These are phyloP conservation scores for Yarrowia yakushimensis DNA, from an alignment of 805 yeast genomes.

Conservation along the genomic window DNA sequence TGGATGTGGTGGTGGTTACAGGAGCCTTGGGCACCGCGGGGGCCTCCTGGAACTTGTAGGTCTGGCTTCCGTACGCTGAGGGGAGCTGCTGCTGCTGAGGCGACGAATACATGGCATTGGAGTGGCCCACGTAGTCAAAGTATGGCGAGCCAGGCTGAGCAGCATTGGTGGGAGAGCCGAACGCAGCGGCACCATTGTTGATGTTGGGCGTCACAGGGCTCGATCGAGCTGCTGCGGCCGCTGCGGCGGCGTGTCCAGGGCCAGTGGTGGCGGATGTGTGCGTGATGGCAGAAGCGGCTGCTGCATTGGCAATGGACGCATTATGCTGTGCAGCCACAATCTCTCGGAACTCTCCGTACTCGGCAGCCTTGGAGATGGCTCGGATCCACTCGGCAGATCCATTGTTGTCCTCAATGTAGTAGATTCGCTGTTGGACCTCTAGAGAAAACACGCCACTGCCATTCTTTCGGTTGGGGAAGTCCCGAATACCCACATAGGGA, in stretches of 20 bases:
- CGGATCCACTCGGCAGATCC: slow-evolving; percentile 38
- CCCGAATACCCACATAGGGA: slow-evolving; percentile 38
- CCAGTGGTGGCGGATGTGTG: neutral
- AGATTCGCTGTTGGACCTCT: slow-evolving; percentile 37
- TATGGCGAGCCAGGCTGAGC: slow-evolving; percentile 17
- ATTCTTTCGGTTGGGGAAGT: slow-evolving; percentile 35
- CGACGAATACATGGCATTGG: slow-evolving; percentile 9
- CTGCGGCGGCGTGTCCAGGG: slow-evolving; percentile 13
- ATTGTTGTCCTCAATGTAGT: slow-evolving; percentile 37
- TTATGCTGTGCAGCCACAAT: slow-evolving; percentile 22
- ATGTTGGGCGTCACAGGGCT: slow-evolving; percentile 6
- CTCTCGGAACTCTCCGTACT: slow-evolving; percentile 30
- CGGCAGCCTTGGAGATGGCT: slow-evolving; percentile 35
- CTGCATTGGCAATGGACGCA: slow-evolving; percentile 20
- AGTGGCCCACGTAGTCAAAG: slow-evolving; percentile 18
- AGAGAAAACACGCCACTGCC: slow-evolving; percentile 35
- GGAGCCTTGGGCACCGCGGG: slow-evolving; percentile 21
- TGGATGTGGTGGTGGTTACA: slow-evolving; percentile 22
- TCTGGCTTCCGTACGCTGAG: slow-evolving; percentile 4
- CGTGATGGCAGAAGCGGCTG: slow-evolving; percentile 19
- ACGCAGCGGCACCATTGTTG: neutral
- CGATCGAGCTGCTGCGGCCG: slow-evolving; percentile 5
- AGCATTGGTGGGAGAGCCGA: slow-evolving; percentile 9
- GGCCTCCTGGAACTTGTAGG: slow-evolving; percentile 18
- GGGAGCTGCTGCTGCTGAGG: slow-evolving; percentile 20